phyloP scores from a whole-genome alignment of 257 asterid species.

The Scutellaria baicalensis region DNA sequence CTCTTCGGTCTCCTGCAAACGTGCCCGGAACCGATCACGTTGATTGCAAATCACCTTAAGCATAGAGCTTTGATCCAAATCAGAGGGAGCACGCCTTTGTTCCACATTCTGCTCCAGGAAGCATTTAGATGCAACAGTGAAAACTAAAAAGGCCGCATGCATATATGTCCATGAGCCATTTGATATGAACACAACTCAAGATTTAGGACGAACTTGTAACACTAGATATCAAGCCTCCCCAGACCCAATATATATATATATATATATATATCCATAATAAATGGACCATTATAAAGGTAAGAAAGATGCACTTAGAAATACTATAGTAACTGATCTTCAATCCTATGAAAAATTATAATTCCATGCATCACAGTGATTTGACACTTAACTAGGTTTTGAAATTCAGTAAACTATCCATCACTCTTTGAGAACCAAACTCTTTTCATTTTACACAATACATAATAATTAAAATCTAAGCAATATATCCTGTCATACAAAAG shows the following conservation, averaged over 20 bases:
- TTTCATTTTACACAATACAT: background rate
- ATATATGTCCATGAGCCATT: background rate
- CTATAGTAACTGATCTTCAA: background rate
- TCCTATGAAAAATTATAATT: background rate
- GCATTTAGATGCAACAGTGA: slow-evolving; percentile 14
- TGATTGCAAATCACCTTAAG: slow-evolving; percentile 98
- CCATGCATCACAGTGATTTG: background rate
- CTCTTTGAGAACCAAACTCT: background rate
- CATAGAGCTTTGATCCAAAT: slow-evolving; percentile 94
- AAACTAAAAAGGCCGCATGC: slow-evolving; percentile 5
- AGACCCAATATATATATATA: no score
- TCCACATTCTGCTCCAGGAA: slow-evolving; percentile 57
- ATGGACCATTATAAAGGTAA: slow-evolving; percentile 1
- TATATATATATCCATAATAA: background rate
- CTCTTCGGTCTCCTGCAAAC: slow-evolving; percentile 98
- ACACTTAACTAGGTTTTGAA: background rate
- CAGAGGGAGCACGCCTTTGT: slow-evolving; percentile 61
- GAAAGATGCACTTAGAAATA: background rate
- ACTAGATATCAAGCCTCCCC: background rate
- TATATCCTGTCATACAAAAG: background rate
- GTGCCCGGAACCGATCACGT: slow-evolving; percentile 94
- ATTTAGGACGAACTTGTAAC: background rate
- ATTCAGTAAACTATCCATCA: background rate
- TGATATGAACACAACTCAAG: background rate
- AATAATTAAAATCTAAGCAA: background rate